A percentile compares a stretch with the other conserved stretches of the same genome.
Conservation (phyloP, 352 stramenopile genomes). For the Phytopythium vexans region DNA sequence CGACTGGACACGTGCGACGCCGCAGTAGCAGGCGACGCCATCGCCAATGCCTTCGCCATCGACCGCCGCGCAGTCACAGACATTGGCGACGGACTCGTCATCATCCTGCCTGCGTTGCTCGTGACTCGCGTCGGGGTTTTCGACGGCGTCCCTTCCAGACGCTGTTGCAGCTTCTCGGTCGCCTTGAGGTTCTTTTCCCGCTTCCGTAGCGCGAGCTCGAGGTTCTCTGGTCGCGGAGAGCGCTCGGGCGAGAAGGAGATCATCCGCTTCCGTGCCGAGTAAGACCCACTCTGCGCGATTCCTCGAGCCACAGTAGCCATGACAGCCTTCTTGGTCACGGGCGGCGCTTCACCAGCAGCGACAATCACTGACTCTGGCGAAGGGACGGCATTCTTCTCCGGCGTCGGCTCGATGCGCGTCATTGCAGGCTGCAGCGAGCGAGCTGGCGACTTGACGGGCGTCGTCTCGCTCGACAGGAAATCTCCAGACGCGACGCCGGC, state of each 20-base stretch:
- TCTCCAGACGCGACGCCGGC: constrained; percentile 4
- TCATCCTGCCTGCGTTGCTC: constrained; percentile 1
- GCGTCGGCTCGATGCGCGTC: constrained; percentile 41
- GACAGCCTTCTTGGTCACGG: constrained; percentile 22
- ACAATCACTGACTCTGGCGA: constrained; percentile 35
- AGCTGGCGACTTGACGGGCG: constrained; percentile 8
- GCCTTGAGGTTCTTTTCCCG: constrained; percentile 72
- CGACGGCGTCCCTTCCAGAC: constrained; percentile 45
- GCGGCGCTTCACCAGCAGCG: constrained; percentile 14
- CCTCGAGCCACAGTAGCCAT: constrained; percentile 27
- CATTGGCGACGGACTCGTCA: constrained; percentile 2
- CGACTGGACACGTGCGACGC: constrained; percentile 1
- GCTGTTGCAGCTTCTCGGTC: constrained; percentile 62
- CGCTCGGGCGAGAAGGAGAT: constrained; percentile 77
- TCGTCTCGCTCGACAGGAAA: constrained; percentile 4
- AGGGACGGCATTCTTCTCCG: constrained; percentile 34
- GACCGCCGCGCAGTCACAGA: constrained; percentile 1
- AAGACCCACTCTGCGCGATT: constrained; percentile 74
- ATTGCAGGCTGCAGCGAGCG: constrained; percentile 11
- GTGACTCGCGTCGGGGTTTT: constrained; percentile 19
- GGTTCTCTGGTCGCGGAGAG: constrained; percentile 48
- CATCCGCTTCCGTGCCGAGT: constrained; percentile 68
- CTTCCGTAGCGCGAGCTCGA: constrained; percentile 47
- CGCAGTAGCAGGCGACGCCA: constrained; percentile 1
- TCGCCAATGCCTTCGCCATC: background rate